Evolutionary conservation across 2,329 filamentous ascomycete genomes (phyloP).

Genomic region (Reticulascus tulasneorum): DNA sequence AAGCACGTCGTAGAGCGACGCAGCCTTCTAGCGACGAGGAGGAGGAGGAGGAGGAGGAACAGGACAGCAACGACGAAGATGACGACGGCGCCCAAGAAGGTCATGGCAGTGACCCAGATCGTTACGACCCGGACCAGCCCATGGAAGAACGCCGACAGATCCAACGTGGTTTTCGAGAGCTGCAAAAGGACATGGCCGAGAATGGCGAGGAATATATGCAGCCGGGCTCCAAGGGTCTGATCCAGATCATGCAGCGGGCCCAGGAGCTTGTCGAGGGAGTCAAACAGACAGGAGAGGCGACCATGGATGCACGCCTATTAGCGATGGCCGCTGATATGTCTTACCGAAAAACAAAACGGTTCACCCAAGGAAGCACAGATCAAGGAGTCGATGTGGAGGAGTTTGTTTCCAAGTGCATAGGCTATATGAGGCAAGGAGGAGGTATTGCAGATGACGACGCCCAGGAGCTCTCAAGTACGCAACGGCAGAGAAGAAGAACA

Average conservation of each 20-base stretch:
- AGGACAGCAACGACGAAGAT: constrained; percentile 12
- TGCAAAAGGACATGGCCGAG: constrained; percentile 58
- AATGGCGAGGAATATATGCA: constrained; percentile 71
- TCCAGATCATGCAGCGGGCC: constrained; percentile 61
- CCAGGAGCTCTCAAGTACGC: constrained; percentile 46
- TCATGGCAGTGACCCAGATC: no score
- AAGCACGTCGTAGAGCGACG: constrained; percentile 13
- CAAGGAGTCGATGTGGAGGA: constrained; percentile 85
- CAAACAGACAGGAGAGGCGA: constrained; percentile 86
- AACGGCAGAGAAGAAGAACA: constrained; percentile 37
- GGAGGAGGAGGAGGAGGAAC: constrained; percentile 14
- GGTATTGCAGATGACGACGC: constrained; percentile 49
- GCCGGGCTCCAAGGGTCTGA: constrained; percentile 60
- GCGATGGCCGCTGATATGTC: constrained; percentile 77
- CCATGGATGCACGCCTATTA: constrained; percentile 82
- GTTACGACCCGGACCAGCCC: constrained; percentile 81
- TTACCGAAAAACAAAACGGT: constrained; percentile 70
- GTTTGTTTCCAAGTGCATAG: constrained; percentile 85
- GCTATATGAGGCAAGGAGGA: constrained; percentile 72
- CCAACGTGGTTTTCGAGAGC: constrained; percentile 64
- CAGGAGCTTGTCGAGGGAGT: constrained; percentile 64
- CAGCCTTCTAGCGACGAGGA: constrained; percentile 6
- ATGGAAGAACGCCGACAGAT: constrained; percentile 67
- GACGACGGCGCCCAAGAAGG: constrained; percentile 16
- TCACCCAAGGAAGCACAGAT: constrained; percentile 68